These are phyloP conservation scores for Komagataella kurtzmanii DNA, from an alignment of 805 yeast genomes.

Conservation along the genomic window DNA sequence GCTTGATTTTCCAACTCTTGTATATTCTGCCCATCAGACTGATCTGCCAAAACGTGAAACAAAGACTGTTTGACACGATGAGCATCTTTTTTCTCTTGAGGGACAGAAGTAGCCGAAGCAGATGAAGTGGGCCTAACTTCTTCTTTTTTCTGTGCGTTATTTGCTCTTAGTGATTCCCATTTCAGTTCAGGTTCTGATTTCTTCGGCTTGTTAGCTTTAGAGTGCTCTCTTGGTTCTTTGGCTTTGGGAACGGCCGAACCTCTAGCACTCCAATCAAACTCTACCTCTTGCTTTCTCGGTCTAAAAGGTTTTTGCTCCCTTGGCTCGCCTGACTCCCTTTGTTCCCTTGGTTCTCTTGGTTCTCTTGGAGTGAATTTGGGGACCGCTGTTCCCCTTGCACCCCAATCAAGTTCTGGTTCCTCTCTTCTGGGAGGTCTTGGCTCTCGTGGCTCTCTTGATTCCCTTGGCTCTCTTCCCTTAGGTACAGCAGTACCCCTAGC, in stretches of 20 bases:
- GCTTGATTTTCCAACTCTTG: slow-evolving; percentile 18
- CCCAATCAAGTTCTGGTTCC: slow-evolving; percentile 53
- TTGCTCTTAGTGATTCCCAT: neutral
- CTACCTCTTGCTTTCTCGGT: slow-evolving; percentile 22
- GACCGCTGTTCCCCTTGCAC: slow-evolving; percentile 23
- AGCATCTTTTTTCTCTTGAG: neutral
- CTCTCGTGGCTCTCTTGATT: slow-evolving; percentile 16
- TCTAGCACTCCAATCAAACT: slow-evolving; percentile 29
- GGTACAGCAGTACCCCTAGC: slow-evolving; percentile 19
- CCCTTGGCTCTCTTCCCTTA: slow-evolving; percentile 16
- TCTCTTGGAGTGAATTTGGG: slow-evolving; percentile 15
- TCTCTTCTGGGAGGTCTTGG: slow-evolving; percentile 26
- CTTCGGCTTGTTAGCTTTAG: slow-evolving; percentile 1
- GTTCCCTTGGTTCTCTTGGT: slow-evolving; percentile 14
- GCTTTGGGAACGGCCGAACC: slow-evolving; percentile 12
- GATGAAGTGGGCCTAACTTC: neutral
- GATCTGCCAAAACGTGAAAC: slow-evolving; percentile 34
- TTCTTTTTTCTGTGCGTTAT: neutral
- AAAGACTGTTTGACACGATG: slow-evolving; percentile 18
- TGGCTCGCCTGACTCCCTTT: slow-evolving; percentile 15
- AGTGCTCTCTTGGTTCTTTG: neutral
- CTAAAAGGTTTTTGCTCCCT: slow-evolving; percentile 36
- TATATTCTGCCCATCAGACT: slow-evolving; percentile 28
- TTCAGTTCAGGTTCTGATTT: slow-evolving; percentile 1
- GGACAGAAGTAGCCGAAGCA: neutral